Evolutionary conservation across 495 filamentous ascomycete genomes (phyloP).

Genomic region (Aspergillus baeticus): DNA sequence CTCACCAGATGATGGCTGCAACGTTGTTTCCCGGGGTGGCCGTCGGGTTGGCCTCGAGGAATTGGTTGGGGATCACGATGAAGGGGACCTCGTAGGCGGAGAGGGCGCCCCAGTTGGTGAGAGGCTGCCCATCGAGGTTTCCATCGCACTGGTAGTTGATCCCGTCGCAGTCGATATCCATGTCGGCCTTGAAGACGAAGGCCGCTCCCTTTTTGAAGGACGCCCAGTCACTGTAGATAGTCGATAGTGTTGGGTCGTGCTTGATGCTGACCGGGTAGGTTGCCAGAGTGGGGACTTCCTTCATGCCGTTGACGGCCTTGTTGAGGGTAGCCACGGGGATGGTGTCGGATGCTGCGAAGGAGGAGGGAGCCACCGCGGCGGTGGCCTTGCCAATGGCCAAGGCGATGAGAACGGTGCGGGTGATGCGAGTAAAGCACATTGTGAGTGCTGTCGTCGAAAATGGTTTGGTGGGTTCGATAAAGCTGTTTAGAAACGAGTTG

Average conservation of each 20-base stretch:
- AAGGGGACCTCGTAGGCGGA: conserved; percentile 40
- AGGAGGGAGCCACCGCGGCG: conserved; percentile 46
- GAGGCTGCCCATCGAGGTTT: conserved; percentile 31
- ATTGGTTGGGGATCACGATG: conserved; percentile 37
- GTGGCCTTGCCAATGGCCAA: conserved; percentile 90
- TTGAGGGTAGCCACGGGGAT: background rate
- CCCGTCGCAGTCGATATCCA: conserved; percentile 44
- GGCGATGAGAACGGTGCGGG: conserved; percentile 86
- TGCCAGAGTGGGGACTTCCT: conserved; percentile 1
- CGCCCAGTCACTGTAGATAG: conserved; percentile 28
- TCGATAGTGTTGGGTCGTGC: background rate
- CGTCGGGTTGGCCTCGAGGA: conserved; percentile 26
- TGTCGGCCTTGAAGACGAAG: conserved; percentile 20
- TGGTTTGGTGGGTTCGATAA: conserved; percentile 25
- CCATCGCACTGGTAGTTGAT: conserved; percentile 35
- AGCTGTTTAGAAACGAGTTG: too few species aligned
- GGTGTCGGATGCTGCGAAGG: background rate
- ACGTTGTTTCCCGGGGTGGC: conserved; percentile 35
- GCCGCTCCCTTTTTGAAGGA: conserved; percentile 22
- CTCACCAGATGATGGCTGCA: conserved; percentile 38
- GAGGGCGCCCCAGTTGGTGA: conserved; percentile 39
- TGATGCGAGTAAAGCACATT: background rate
- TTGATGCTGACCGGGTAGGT: conserved; percentile 10
- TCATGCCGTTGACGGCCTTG: background rate
- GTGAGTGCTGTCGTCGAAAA: conserved; percentile 72